Evolutionary conservation across 345 rosid genomes (phyloP).

Genomic region (Citropsis articulata): DNA sequence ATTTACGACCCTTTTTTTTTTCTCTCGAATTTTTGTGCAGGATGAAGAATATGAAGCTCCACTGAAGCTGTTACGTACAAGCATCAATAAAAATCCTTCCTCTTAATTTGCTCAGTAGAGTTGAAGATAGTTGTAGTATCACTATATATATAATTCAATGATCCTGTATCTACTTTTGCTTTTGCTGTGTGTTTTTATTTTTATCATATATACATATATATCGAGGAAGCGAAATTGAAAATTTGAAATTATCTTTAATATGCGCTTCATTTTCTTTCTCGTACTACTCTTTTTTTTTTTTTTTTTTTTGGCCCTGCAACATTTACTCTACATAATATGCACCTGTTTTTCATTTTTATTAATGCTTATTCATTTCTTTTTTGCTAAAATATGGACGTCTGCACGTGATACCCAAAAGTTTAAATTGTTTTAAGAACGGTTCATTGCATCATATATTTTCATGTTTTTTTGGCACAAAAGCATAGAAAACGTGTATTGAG

Average conservation of each 20-base stretch:
- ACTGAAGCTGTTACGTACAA: constrained; percentile 13
- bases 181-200: not conserved
- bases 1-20: not conserved
- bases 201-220: not conserved
- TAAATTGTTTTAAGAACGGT: too few species aligned
- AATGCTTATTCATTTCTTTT: too few species aligned
- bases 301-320: not conserved
- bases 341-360: not conserved
- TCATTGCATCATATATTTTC: too few species aligned
- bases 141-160: not conserved
- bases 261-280: too few species aligned
- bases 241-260: too few species aligned
- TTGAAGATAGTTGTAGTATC: not conserved
- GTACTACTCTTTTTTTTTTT: not conserved
- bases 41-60: constrained; percentile 51
- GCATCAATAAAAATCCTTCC: constrained; percentile 24
- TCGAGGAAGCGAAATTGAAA: constrained; percentile 12
- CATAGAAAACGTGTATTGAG: too few species aligned
- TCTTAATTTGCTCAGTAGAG: constrained; percentile 1
- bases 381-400: too few species aligned
- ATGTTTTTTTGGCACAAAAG: too few species aligned
- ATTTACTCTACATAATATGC: not conserved
- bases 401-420: too few species aligned
- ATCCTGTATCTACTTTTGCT: constrained; percentile 6
- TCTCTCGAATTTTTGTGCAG: constrained; percentile 22